Percentiles rank a stretch among this genome's conserved stretches.
These are phyloP conservation scores for Leucosporidium yakuticum DNA, from an alignment of 768 basidiomycete genomes.

Conservation along the genomic window DNA sequence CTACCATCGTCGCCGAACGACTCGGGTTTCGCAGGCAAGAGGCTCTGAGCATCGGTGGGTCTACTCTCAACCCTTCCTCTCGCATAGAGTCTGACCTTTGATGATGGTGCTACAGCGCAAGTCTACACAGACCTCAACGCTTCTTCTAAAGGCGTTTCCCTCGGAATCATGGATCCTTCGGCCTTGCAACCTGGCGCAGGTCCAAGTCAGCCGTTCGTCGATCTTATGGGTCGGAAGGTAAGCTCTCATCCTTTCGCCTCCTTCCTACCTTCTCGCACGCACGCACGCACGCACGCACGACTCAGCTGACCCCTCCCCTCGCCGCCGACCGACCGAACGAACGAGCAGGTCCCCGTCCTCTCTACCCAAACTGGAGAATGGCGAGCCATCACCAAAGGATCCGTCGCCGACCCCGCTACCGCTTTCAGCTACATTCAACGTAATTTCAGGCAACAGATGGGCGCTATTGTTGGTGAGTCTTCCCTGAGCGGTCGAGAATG, in stretches of 20 bases:
- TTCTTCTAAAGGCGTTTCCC: conserved; percentile 69
- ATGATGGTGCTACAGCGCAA: conserved; percentile 55
- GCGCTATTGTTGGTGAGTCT: conserved; percentile 68
- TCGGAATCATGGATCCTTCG: conserved; percentile 55
- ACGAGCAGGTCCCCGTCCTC: conserved; percentile 71
- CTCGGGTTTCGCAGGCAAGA: conserved; percentile 83
- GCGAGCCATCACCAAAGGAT: conserved; percentile 70
- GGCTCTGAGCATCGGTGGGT: conserved; percentile 78
- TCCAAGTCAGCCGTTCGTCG: conserved; percentile 66
- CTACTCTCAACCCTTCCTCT: neutral
- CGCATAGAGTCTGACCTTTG: neutral
- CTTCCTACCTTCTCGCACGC: neutral
- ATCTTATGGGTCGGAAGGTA: conserved; percentile 70
- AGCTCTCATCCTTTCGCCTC: conserved; percentile 38
- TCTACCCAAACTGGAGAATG: conserved; percentile 64
- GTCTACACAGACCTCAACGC: conserved; percentile 93
- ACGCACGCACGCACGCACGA: neutral
- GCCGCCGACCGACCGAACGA: too few species aligned
- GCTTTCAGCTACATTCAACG: conserved; percentile 76
- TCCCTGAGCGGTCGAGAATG: too few species aligned
- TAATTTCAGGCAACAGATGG: conserved; percentile 70
- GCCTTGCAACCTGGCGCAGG: conserved; percentile 53
- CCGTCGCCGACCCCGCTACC: conserved; percentile 61
- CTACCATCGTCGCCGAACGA: conserved; percentile 73
- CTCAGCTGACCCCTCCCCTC: conserved; percentile 23